Conservation (phyloP, 2,329 filamentous ascomycete species). For the Xylariaceae sp. region DNA sequence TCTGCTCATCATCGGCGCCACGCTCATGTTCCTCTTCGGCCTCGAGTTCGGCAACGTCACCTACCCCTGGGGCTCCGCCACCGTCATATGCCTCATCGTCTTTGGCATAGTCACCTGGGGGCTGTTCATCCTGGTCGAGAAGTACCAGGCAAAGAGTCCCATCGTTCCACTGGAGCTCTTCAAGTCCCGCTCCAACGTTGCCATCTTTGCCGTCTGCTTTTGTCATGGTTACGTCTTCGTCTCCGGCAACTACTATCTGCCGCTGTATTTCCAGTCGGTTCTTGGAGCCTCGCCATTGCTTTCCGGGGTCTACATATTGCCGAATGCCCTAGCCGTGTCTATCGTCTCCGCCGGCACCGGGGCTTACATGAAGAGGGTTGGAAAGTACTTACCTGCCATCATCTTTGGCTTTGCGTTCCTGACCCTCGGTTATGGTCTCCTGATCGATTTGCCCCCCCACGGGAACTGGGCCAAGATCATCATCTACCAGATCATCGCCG, state of each 20-base stretch:
- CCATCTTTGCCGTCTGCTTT: slow-evolving; percentile 59
- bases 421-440: slow-evolving; percentile 57
- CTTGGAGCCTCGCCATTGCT: slow-evolving; percentile 55
- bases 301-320: slow-evolving; percentile 63
- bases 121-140: slow-evolving; percentile 67
- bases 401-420: slow-evolving; percentile 50
- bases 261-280: slow-evolving; percentile 70
- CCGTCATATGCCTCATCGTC: slow-evolving; percentile 68
- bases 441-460: slow-evolving; percentile 52
- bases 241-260: slow-evolving; percentile 69
- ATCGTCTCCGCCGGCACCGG: slow-evolving; percentile 52
- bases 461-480: slow-evolving; percentile 49
- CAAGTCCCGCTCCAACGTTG: slow-evolving; percentile 54
- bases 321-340: slow-evolving; percentile 61
- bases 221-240: slow-evolving; percentile 73
- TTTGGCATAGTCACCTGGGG: slow-evolving; percentile 58
- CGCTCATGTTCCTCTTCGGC: slow-evolving; percentile 78
- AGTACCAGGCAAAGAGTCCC: slow-evolving; percentile 65
- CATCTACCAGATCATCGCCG: slow-evolving; percentile 55
- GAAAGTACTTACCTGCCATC: slow-evolving; percentile 57
- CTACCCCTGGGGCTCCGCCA: slow-evolving; percentile 67
- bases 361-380: slow-evolving; percentile 54
- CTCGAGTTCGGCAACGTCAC: slow-evolving; percentile 75
- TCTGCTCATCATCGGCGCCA: slow-evolving; percentile 61
- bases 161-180: slow-evolving; percentile 72